These are phyloP conservation scores for Comarum palustre DNA, from an alignment of 306 rosid genomes.

Conservation along the genomic window DNA sequence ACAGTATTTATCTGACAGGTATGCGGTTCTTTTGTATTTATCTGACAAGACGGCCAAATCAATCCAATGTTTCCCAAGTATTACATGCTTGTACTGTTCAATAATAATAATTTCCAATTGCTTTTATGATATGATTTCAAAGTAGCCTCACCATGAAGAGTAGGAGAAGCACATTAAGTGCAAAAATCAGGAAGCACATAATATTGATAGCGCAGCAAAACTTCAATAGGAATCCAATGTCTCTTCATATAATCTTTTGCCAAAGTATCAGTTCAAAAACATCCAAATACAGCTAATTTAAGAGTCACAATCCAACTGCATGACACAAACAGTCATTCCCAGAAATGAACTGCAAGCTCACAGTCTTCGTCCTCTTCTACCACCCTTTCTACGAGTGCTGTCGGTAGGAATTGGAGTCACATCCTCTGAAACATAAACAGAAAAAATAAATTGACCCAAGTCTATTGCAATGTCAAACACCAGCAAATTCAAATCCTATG, in stretches of 20 bases:
- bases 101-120: too few relatives aligned
- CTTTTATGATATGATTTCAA: too few relatives aligned
- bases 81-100: too few relatives aligned
- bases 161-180: not conserved
- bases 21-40: too few relatives aligned
- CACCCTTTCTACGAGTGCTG: slow-evolving; percentile 85
- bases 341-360: slow-evolving; percentile 30
- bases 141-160: too few relatives aligned
- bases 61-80: too few relatives aligned
- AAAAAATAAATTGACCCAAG: not conserved
- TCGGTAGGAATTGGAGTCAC: slow-evolving; percentile 80
- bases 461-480: not conserved
- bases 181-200: not conserved
- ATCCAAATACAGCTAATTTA: slow-evolving; percentile 14
- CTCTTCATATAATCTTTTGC: slow-evolving; percentile 19
- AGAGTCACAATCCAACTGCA: slow-evolving; percentile 21
- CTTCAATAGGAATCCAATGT: not conserved
- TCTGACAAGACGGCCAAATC: too few relatives aligned
- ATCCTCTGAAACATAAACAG: slow-evolving; percentile 53
- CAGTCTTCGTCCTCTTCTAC: slow-evolving; percentile 80
- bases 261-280: slow-evolving; percentile 30
- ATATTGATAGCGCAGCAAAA: not conserved
- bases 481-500: not conserved
- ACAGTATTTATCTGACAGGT: too few relatives aligned
- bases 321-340: slow-evolving; percentile 5